Evolutionary conservation across 179 eudicot genomes (phyloP), one percentile per base, ranked within the genome.

Genomic region (Beta macrorhiza): DNA sequence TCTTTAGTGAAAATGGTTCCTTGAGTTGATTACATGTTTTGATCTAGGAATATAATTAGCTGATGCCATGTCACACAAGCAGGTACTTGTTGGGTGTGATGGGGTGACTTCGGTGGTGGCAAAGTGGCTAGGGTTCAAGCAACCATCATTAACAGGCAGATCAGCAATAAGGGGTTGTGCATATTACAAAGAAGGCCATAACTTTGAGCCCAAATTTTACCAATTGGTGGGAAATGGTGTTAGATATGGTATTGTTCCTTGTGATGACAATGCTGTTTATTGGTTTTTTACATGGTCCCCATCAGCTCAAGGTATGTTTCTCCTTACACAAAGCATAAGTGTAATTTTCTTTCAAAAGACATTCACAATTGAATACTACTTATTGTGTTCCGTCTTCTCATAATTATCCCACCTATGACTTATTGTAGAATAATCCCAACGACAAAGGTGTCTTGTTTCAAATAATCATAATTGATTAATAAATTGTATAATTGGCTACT

Each of bases 51-150:
- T 58, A n/a, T 20, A 61, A 22, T 7, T 20, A 17, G 8, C 65
- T 76, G 59, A 58, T 19, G 20, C 29, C 10, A 47, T 72, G 22
- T 44, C 42, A 45, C 47, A 10, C n/a, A 64, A 68, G 32, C 86
- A 86, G 90, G 90, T 83, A 1, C 29, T 90, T 74, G 75, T 90
- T 19, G 91, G 92, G 52, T 88, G 92, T 62, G 92, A 90, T 77
- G 95, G 95, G 45, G 95, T 91, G 83, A 87, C 83, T 81, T 91
- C 93, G 9, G 87, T 82, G 82, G 92, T 90, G 78, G 84, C 88
- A 11, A 87, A 85, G 49, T 79, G 84, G 83, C 63, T 90, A 22
- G 91, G 90, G 9, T 67, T 89, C 80, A 77, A 85, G 62, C 81
- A 86, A 13, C 90, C 90, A 3, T 75, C 84, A 44, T 65, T 81